Base-by-base conservation (phyloP, 1,284 basidiomycete species). In the Ceratobasidium sp. region DNA sequence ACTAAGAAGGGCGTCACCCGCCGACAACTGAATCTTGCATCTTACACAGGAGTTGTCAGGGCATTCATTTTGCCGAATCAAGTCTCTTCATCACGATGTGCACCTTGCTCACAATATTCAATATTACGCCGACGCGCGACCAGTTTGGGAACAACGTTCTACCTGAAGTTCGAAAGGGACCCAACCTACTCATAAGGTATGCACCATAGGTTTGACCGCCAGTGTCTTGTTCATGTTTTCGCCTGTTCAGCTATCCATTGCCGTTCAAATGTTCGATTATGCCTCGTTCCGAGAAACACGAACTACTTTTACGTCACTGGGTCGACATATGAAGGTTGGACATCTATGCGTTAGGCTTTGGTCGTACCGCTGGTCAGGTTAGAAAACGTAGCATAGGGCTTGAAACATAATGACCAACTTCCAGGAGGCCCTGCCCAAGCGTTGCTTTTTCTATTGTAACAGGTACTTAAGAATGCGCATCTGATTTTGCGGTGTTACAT, bases 51-150 rank as follows among this genome's bases (percentile, higher is more conserved):
- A 53, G 60, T 22, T 64, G 60, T 25, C 60, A 45, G 10, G 60
- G 60, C 1, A 13, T 64, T 15, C 60, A 64, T 31, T 52, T 64
- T 17, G 60, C 60, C 1, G 60, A 64, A 17, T 22, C 60, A 22
- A 29, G 34, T 1, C 13, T 64, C 10, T 64, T 64, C 29, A 40
- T 64, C 1, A 64, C 43, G 13, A 64, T 64, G 45, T 49, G 58
- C n/a, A 62, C 58, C 7, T 17, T 62, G 12, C 47, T 64, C 3
- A 29, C 34, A 22, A 34, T 64, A 10, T 52, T 64, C 25, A 42
- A 62, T 29, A 62, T 62, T 38, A 27, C 29, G 31, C 58, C 58
- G 7, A 38, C 20, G 10, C 15, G 15, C n/a, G 58, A 62, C 20
- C 43, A 50, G 27, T 3, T 17, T 1, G 58, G 58, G 1, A 62